Evolutionary conservation across 2,329 filamentous ascomycete species (phyloP).

Genomic region (Fusarium chlamydosporum): DNA sequence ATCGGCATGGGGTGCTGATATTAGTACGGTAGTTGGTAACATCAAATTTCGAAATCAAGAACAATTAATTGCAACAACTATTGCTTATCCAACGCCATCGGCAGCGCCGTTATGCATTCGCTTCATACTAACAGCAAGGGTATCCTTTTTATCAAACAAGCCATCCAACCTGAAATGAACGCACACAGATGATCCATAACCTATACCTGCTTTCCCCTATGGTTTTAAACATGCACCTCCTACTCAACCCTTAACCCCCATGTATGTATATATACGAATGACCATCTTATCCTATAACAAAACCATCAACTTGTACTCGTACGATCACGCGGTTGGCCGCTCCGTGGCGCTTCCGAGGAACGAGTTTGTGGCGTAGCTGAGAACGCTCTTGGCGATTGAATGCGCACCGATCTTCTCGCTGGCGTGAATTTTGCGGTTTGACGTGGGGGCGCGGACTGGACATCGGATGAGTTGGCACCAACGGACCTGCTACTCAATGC

Average conservation of each 20-base stretch:
- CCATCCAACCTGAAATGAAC: constrained; percentile 42
- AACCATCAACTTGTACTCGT: constrained; percentile 28
- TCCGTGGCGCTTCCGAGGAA: constrained; percentile 18
- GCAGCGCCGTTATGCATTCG: constrained; percentile 37
- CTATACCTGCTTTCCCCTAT: constrained; percentile 10
- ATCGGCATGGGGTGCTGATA: too few relatives aligned
- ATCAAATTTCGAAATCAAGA: background rate
- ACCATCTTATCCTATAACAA: constrained; percentile 1
- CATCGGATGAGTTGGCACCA: constrained; percentile 32
- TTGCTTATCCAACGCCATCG: constrained; percentile 43
- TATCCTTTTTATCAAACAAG: constrained; percentile 47
- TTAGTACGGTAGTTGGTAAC: background rate
- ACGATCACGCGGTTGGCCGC: constrained; percentile 19
- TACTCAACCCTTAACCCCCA: background rate
- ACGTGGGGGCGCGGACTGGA: constrained; percentile 27
- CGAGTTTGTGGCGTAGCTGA: constrained; percentile 30
- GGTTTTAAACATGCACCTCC: background rate
- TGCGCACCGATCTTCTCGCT: constrained; percentile 46
- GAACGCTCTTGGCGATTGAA: constrained; percentile 45
- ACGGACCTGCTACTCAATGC: constrained; percentile 41
- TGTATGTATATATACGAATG: constrained; percentile 21
- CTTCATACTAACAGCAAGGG: constrained; percentile 43
- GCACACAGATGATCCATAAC: constrained; percentile 27
- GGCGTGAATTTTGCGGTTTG: constrained; percentile 29
- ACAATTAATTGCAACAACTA: constrained; percentile 8